Evolutionary conservation across 1,284 basidiomycete species (phyloP).

Genomic region (Ceratobasidium sp.): DNA sequence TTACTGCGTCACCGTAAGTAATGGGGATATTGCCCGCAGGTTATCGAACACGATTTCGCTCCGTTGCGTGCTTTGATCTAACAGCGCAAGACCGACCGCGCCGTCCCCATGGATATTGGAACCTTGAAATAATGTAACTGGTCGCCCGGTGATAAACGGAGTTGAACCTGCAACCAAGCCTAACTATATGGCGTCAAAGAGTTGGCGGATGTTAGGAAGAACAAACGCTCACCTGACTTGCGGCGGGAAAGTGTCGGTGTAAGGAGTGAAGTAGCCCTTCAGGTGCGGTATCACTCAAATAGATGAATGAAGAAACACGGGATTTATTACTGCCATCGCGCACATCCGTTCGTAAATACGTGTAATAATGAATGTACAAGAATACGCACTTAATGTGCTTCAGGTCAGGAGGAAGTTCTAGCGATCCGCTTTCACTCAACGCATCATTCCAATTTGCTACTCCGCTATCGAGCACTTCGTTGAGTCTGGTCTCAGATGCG

Average conservation of each 20-base stretch:
- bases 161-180: slow-evolving; percentile 84
- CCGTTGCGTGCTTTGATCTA: slow-evolving; percentile 53
- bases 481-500: slow-evolving; percentile 4
- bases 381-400: slow-evolving; percentile 59
- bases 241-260: slow-evolving; percentile 62
- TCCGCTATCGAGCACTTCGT: slow-evolving; percentile 50
- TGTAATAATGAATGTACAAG: slow-evolving; percentile 15
- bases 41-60: slow-evolving; percentile 66
- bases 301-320: slow-evolving; percentile 67
- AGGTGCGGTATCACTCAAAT: slow-evolving; percentile 73
- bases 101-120: slow-evolving; percentile 73
- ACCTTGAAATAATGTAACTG: slow-evolving; percentile 80
- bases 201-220: not conserved
- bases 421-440: slow-evolving; percentile 60
- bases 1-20: slow-evolving; percentile 72
- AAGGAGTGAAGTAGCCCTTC: slow-evolving; percentile 73
- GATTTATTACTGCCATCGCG: slow-evolving; percentile 56
- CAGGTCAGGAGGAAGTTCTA: slow-evolving; percentile 60
- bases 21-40: slow-evolving; percentile 67
- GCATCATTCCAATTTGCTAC: slow-evolving; percentile 67
- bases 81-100: slow-evolving; percentile 79
- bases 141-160: slow-evolving; percentile 86
- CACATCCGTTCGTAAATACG: not conserved
- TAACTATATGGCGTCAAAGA: slow-evolving; percentile 62
- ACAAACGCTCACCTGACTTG: slow-evolving; percentile 66